phyloP scores from a whole-genome alignment of 176 grass and related monocot genomes.

The Oryza meridionalis region DNA sequence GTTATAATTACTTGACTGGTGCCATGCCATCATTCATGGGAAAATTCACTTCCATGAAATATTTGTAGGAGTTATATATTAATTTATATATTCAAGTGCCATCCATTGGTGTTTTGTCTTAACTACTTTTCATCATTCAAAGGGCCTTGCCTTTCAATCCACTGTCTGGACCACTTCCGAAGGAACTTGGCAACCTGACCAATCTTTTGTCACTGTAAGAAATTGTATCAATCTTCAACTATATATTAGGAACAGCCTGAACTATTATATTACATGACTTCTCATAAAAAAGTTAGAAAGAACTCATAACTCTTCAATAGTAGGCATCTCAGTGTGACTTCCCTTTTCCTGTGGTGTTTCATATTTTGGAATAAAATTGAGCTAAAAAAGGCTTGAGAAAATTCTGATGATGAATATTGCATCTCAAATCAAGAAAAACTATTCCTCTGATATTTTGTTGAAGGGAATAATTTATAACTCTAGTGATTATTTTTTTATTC shows the following conservation, averaged over 20 bases:
- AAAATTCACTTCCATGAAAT: no score
- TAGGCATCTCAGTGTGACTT: no score
- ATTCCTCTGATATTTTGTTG: neutral
- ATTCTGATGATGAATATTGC: neutral
- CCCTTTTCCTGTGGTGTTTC: neutral
- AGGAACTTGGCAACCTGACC: conserved; percentile 68
- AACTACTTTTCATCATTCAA: no score
- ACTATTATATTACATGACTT: neutral
- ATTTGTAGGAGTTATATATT: no score
- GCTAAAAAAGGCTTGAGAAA: no score
- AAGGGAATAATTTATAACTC: neutral
- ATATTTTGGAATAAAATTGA: neutral
- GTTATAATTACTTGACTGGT: no score
- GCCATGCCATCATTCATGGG: no score
- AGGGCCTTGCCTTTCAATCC: conserved; percentile 61
- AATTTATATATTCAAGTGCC: no score
- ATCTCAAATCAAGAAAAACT: neutral
- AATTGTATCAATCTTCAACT: neutral
- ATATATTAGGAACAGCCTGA: neutral
- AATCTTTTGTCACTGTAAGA: conserved; percentile 60
- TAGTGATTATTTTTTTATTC: neutral
- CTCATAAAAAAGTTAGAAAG: neutral
- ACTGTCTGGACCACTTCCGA: conserved; percentile 67
- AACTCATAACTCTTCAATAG: neutral
- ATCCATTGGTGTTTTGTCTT: no score